phyloP scores from a whole-genome alignment of 805 yeast genomes.

The Metschnikowia continentalis region DNA sequence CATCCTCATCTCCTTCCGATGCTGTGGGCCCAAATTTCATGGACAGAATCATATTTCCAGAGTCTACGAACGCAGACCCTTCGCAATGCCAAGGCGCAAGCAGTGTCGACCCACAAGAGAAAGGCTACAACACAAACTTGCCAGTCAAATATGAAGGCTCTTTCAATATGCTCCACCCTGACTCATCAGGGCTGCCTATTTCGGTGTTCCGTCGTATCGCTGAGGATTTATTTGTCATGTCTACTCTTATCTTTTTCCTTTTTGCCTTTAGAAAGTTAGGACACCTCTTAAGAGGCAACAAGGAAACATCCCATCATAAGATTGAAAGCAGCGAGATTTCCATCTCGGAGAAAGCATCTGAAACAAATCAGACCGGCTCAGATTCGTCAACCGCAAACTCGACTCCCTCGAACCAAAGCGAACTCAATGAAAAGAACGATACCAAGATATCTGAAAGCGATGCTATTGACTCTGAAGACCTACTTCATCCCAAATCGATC shows the following conservation, averaged over 20 bases:
- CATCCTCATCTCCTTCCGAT: neutral
- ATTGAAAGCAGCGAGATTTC: neutral
- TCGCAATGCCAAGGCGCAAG: neutral
- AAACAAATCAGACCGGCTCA: neutral
- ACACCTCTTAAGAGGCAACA: constrained; percentile 1
- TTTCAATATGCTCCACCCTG: neutral
- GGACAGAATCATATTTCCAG: constrained; percentile 35
- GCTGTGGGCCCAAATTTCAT: constrained; percentile 25
- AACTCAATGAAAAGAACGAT: neutral
- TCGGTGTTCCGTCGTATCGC: constrained; percentile 29
- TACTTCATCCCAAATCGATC: neutral
- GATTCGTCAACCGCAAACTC: neutral
- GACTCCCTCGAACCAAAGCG: neutral
- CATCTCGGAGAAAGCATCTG: neutral
- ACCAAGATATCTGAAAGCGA: neutral
- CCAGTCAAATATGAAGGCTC: neutral
- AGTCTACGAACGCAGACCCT: constrained; percentile 4
- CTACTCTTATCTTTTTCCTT: constrained; percentile 32
- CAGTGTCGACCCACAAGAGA: neutral
- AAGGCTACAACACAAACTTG: neutral
- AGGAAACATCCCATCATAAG: neutral
- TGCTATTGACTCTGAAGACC: neutral
- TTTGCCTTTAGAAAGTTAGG: constrained; percentile 28
- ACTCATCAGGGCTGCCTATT: constrained; percentile 5
- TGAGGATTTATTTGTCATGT: constrained; percentile 49